A percentile compares a stretch with the other conserved stretches of the same genome.
These are phyloP conservation scores for Daldinia concentrica DNA, from an alignment of 495 filamentous ascomycete species.

Conservation along the genomic window DNA sequence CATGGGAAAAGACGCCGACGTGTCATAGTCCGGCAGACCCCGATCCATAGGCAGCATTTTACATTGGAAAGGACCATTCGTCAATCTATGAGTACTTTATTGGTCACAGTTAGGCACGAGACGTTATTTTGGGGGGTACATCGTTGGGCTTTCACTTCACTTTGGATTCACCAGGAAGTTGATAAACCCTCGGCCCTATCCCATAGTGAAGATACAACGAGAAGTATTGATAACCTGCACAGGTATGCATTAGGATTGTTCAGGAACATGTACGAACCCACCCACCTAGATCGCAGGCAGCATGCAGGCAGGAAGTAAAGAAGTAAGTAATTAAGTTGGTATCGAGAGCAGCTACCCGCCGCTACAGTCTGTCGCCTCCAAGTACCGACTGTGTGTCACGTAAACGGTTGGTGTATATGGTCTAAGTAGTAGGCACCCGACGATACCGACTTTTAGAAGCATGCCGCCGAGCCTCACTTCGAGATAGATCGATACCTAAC, in stretches of 20 bases:
- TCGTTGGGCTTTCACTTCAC: not conserved
- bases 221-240: not conserved
- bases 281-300: not conserved
- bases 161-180: not conserved
- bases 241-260: not conserved
- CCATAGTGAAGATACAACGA: not conserved
- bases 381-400: slow-evolving; percentile 20
- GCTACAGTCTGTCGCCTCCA: not conserved
- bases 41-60: not conserved
- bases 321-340: not conserved
- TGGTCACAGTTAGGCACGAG: not conserved
- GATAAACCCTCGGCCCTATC: not conserved
- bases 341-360: slow-evolving; percentile 4
- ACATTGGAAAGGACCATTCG: not conserved
- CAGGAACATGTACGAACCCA: not conserved
- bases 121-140: not conserved
- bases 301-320: not conserved
- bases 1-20: not conserved
- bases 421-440: not conserved
- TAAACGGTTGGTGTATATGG: slow-evolving; percentile 9
- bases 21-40: not conserved
- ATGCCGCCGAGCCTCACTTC: not conserved
- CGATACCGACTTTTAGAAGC: not conserved
- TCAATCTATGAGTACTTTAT: not conserved
- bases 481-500: not conserved